Evolutionary conservation across 106 monocot species (phyloP).

Genomic region (Ottelia alismoides): DNA sequence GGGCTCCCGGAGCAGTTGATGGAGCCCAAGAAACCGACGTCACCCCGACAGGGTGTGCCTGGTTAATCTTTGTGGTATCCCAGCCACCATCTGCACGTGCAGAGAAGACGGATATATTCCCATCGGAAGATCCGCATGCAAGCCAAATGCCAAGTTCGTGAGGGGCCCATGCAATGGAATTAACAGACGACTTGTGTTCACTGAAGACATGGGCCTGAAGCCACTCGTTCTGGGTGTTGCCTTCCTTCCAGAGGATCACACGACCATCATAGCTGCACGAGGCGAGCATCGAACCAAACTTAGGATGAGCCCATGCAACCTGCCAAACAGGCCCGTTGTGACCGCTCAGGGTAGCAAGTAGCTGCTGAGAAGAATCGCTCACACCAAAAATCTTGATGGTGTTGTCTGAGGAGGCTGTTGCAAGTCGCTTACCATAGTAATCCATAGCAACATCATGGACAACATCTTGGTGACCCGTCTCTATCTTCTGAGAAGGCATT

Average conservation of each 20-base stretch:
- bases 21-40: constrained; percentile 23
- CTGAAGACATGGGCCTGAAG: constrained; percentile 16
- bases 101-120: constrained; percentile 16
- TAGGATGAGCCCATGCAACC: constrained; percentile 25
- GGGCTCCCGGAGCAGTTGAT: constrained; percentile 13
- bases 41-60: constrained; percentile 19
- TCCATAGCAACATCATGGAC: constrained; percentile 22
- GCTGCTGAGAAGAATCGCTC: constrained; percentile 15
- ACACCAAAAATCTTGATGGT: constrained; percentile 22
- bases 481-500: constrained; percentile 24
- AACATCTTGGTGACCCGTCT: constrained; percentile 18
- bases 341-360: constrained; percentile 15
- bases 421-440: constrained; percentile 19
- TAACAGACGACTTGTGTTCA: constrained; percentile 18
- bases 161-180: constrained; percentile 21
- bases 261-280: constrained; percentile 19
- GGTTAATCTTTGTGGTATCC: constrained; percentile 15
- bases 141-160: constrained; percentile 17
- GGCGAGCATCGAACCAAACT: constrained; percentile 16
- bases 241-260: constrained; percentile 25
- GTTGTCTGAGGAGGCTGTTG: constrained; percentile 16
- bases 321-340: constrained; percentile 22
- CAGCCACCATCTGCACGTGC: constrained; percentile 11
- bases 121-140: constrained; percentile 22
- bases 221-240: constrained; percentile 13